A percentile compares a stretch with the other conserved stretches of the same genome.
These are phyloP conservation scores for Geotrichum aggregatum DNA, from an alignment of 1,139 yeast genomes.

Conservation along the genomic window DNA sequence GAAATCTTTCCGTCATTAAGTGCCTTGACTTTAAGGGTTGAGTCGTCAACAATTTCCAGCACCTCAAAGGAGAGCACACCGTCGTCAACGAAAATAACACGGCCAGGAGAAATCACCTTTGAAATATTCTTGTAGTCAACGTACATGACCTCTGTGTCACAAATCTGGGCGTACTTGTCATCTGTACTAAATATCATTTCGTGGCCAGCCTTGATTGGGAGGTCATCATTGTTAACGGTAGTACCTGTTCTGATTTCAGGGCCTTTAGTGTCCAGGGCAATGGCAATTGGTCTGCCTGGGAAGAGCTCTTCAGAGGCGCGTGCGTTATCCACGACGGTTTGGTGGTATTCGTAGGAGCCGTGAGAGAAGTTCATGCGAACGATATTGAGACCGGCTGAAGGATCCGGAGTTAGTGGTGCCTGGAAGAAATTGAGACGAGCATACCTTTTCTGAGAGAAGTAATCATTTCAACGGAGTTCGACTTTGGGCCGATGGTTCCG, in stretches of 20 bases:
- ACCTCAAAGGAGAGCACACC: slow-evolving; percentile 97
- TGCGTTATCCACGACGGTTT: slow-evolving; percentile 91
- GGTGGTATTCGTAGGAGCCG: slow-evolving; percentile 96
- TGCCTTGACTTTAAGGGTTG: slow-evolving; percentile 80
- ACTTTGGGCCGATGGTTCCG: slow-evolving; percentile 97
- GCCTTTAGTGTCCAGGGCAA: slow-evolving; percentile 98
- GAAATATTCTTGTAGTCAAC: slow-evolving; percentile 94
- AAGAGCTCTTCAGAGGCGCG: slow-evolving; percentile 86
- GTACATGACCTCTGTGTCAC: slow-evolving; percentile 78
- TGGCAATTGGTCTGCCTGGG: slow-evolving; percentile 94
- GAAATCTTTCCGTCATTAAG: slow-evolving; percentile 92
- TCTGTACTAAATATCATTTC: slow-evolving; percentile 93
- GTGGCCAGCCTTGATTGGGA: slow-evolving; percentile 77
- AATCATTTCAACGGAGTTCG: slow-evolving; percentile 81
- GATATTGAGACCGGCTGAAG: slow-evolving; percentile 81
- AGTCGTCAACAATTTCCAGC: slow-evolving; percentile 67
- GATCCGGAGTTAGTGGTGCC: neutral
- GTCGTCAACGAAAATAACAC: slow-evolving; percentile 89
- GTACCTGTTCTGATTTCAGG: slow-evolving; percentile 99
- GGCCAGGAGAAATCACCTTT: slow-evolving; percentile 83
- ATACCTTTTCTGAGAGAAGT: slow-evolving; percentile 73
- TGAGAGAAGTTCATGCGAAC: slow-evolving; percentile 99
- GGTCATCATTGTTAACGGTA: slow-evolving; percentile 73
- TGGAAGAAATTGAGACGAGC: slow-evolving; percentile 5
- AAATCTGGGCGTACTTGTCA: slow-evolving; percentile 64